Evolutionary conservation across 2,329 filamentous ascomycete genomes (phyloP), one percentile per base, ranked within the genome.

Genomic region (Zasmidium citrigriseum): DNA sequence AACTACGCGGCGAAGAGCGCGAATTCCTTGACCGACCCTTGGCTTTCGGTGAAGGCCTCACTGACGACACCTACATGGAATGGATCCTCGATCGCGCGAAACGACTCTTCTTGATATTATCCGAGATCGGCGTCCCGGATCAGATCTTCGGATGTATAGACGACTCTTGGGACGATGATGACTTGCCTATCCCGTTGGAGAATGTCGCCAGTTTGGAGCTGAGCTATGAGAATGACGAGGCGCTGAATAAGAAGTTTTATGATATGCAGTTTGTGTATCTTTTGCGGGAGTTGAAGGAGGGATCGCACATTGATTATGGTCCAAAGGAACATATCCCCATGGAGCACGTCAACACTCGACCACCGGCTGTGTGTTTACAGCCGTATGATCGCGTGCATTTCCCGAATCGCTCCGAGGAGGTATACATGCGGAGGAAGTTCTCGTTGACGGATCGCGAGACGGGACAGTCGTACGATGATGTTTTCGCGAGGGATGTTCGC

Each of bases 101-200:
- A 68, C 82, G 86, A 48, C 78, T 91, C 41, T 92, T 91, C 68
- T 77, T 93, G 48, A 86, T 90, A 41, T 78, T 92, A 23, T 80
- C 86, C 54, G 88, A 91, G 67, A 77, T 91, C 22, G 86, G 86
- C 27, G 80, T 89, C 11, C 84, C 89, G 0, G 87, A 89, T 65
- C 87, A 89, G 70, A 91, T 92, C 60, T 92, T 92, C 68, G 84
- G 84, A 45, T 80, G 90, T 53, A 85, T 91, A 58, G 89, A 92
- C 73, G 86, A 89, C 68, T 88, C 86, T 21, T 91, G 88, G 88
- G 87, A 89, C 65, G 89, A 93, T 68, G 82, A 85, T 54, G 89
- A 93, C 74, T 77, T 93, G 45, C 89, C 89, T 4, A 80, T 92
- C 49, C 78, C 85, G 3, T 77, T 83, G 54, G 86, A 89, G 52